These are phyloP conservation scores for Sporothrix phasma DNA, from an alignment of 2,329 filamentous ascomycete species.

Conservation along the genomic window DNA sequence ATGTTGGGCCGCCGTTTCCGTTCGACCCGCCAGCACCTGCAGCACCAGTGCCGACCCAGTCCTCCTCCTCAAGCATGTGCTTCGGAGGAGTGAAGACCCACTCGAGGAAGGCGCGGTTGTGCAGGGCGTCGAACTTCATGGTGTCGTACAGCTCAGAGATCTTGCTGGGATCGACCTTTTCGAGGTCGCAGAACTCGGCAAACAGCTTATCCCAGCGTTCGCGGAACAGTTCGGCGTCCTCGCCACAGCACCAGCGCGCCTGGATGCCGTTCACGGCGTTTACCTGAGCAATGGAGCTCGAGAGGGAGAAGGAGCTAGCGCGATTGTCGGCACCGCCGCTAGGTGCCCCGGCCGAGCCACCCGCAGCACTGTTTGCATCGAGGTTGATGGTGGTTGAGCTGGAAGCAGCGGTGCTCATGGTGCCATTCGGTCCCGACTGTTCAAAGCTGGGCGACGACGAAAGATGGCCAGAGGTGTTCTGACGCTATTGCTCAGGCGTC, in stretches of 20 bases:
- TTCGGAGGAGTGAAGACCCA: constrained; percentile 91
- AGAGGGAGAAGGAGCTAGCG: constrained; percentile 34
- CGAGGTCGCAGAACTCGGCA: constrained; percentile 87
- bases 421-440: neutral
- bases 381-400: neutral
- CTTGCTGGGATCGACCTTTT: constrained; percentile 98
- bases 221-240: constrained; percentile 88
- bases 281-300: constrained; percentile 37
- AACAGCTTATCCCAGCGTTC: constrained; percentile 99
- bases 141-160: constrained; percentile 97
- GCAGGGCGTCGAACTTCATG: constrained; percentile 98
- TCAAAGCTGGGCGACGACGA: constrained; percentile 11
- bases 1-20: neutral
- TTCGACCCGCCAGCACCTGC: neutral
- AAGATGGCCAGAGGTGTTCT: neutral
- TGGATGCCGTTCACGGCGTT: constrained; percentile 64
- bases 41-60: constrained; percentile 18
- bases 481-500: neutral
- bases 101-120: constrained; percentile 92
- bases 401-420: neutral
- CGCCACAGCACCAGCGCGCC: constrained; percentile 88
- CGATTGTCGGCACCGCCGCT: neutral
- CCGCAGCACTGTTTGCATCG: neutral
- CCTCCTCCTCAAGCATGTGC: constrained; percentile 63
- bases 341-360: neutral